Evolutionary conservation across 352 stramenopile species (phyloP), one percentile per base, ranked within the genome.

Genomic region (Globisporangium emineosum): DNA sequence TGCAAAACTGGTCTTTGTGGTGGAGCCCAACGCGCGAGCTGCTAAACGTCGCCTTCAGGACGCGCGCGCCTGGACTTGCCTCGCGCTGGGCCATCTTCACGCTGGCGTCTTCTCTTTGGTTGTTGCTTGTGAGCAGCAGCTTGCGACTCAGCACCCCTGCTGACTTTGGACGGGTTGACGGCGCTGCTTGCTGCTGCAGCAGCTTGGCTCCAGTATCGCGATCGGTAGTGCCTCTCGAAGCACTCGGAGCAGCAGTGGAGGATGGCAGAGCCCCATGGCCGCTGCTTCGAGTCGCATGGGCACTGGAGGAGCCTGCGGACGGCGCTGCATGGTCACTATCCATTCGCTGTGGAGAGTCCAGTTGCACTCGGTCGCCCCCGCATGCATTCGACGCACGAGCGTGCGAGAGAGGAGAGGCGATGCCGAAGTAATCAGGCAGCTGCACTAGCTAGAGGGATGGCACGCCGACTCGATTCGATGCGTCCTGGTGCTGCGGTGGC

Each of bases 1-100:
- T 40, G 40, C 40, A 66, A 23, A 66, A 66, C 37, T 61, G 51
- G 42, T 66, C 60, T 13, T 56, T 21, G 7, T 61, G 60, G 19
- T 61, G 21, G 5, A 45, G 15, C 21, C 52, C 50, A 3, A 61
- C 60, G 37, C 60, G 52, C 25, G 60, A 54, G 40, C n/a, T 61
- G 52, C 40, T 60, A 27, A 56, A 56, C 51, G 51, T 56, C 8
- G 60, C 12, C 29, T 60, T 55, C 6, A 60, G 37, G 17, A 53
- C 51, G 40, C 60, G 35, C 1, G 51, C 19, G 2, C 33, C 29
- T 4, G 60, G 29, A 40, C 51, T 61, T 5, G 3, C n/a, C 13
- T 19, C 47, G 23, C 29, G 51, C n/a, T 32, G 19, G 6, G 3
- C n/a, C 15, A 27, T 40, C 54, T 27, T 47, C 5, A 29, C 42